These are phyloP conservation scores for Coleophoma cylindrospora DNA, from an alignment of 2,329 filamentous ascomycete species.

Conservation along the genomic window DNA sequence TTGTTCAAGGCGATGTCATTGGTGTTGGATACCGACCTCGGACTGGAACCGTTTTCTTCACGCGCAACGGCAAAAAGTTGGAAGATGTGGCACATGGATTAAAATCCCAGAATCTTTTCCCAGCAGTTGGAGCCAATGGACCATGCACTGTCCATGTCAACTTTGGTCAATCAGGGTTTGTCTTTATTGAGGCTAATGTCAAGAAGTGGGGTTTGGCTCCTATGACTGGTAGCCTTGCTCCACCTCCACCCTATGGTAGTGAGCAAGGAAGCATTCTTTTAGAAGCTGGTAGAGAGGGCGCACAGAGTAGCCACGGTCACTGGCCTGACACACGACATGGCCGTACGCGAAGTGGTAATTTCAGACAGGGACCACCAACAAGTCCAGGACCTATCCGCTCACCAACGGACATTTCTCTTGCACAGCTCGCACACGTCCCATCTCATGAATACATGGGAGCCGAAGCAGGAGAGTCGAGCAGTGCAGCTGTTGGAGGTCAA, in stretches of 20 bases:
- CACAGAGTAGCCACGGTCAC: slow-evolving; percentile 39
- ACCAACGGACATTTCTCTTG: slow-evolving; percentile 92
- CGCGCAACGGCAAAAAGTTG: slow-evolving; percentile 93
- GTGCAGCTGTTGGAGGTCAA: slow-evolving; percentile 24
- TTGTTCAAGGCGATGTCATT: slow-evolving; percentile 91
- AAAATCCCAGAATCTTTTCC: slow-evolving; percentile 96
- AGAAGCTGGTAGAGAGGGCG: slow-evolving; percentile 65
- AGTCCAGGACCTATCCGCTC: slow-evolving; percentile 87
- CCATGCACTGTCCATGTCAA: slow-evolving; percentile 93
- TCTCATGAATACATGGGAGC: slow-evolving; percentile 65
- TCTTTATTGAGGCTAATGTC: slow-evolving; percentile 98
- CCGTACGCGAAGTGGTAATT: slow-evolving; percentile 72
- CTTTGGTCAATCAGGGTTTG: slow-evolving; percentile 95
- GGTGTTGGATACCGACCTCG: slow-evolving; percentile 93
- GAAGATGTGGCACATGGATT: slow-evolving; percentile 91
- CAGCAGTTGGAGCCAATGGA: slow-evolving; percentile 92
- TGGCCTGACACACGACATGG: slow-evolving; percentile 50
- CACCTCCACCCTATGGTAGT: slow-evolving; percentile 92
- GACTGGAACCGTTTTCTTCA: slow-evolving; percentile 95
- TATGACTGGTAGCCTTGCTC: slow-evolving; percentile 90
- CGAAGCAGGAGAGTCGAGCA: slow-evolving; percentile 52
- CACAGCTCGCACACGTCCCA: slow-evolving; percentile 71
- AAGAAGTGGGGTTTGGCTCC: slow-evolving; percentile 99
- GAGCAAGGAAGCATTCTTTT: slow-evolving; percentile 95
- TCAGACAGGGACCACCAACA: slow-evolving; percentile 66